Evolutionary conservation across 1,284 basidiomycete species (phyloP).

Genomic region (Violaceomyces palustris): DNA sequence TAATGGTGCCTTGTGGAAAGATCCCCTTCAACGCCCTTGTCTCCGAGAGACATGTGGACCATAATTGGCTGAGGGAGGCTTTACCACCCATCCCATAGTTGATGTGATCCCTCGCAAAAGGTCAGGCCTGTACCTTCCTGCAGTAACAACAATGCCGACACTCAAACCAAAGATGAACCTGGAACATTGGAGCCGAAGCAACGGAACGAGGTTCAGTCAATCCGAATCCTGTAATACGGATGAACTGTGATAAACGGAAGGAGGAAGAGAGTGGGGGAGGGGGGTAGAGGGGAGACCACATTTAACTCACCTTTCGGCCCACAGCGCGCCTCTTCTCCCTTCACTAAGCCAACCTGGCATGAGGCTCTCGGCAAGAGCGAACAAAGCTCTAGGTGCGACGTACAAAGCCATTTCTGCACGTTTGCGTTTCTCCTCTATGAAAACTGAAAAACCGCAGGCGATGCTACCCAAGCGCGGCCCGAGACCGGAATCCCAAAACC

Average conservation of each 20-base stretch:
- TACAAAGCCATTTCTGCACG: slow-evolving; percentile 54
- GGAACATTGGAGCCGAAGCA: too few species aligned
- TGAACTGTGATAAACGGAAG: too few species aligned
- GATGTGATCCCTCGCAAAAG: slow-evolving; percentile 35
- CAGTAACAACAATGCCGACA: slow-evolving; percentile 30
- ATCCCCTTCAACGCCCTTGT: too few species aligned
- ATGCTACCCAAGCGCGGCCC: slow-evolving; percentile 21
- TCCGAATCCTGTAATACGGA: not conserved
- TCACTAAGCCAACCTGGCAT: slow-evolving; percentile 37
- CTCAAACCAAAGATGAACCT: slow-evolving; percentile 28
- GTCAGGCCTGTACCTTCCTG: slow-evolving; percentile 34
- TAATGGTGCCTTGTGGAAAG: too few species aligned
- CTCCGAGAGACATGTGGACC: too few species aligned
- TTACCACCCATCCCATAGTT: slow-evolving; percentile 36
- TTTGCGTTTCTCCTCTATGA: slow-evolving; percentile 53
- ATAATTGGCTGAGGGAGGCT: too few species aligned
- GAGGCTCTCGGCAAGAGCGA: slow-evolving; percentile 37
- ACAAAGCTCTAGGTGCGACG: slow-evolving; percentile 53
- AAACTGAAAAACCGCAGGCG: slow-evolving; percentile 40
- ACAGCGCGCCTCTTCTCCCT: slow-evolving; percentile 25
- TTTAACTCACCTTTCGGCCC: slow-evolving; percentile 23
- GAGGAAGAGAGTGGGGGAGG: too few species aligned
- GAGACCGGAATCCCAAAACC: slow-evolving; percentile 41
- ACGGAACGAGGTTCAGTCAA: not conserved
- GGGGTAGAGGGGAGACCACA: not conserved